Base-by-base conservation (phyloP, 805 yeast genomes). In the Schizosaccharomyces japonicus region DNA sequence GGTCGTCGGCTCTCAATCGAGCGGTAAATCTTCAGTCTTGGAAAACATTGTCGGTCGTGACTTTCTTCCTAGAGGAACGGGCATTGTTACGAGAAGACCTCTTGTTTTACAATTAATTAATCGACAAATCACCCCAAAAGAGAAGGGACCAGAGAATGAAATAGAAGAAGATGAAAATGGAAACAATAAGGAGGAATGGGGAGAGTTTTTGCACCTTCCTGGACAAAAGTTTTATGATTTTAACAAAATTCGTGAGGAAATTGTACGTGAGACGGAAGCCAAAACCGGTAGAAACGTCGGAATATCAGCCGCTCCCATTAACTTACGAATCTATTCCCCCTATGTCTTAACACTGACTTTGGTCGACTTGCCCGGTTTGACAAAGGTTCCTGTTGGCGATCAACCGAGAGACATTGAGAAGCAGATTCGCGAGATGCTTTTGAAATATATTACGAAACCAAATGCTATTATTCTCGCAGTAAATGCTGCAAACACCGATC, bases 331-430 rank as follows among this genome's bases (percentile, higher is more conserved):
- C 51, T 85, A 72, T 63, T 83, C 95, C 25, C 96, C 98, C 21
- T 84, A 83, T 56, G 96, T 87, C 44, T 69, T 87, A 53, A 85
- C 95, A 17, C 72, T 87, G 60, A 90, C 98, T 5, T 71, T 90
- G 56, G 95, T 90, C 36, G 98, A 90, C 65, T 71, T 90, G 57
- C 98, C 98, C 7, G 98, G 98, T 51, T 72, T 90, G 58, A 90
- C 98, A 36, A 90, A 90, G 61, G 98, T 90, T 33, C 98, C 98
- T 3, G 95, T 90, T 49, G 98, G 98, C 46, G 98, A 90, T 65
- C 98, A 90, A 65, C 98, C 98, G 49, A 79, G 80, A 57, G 98
- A 90, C 63, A 90, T 90, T 54, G 98, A 90, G 66, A 75, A 72
- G 53, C 95, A 83, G 65, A 90, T 90, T 57, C 77, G 84, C 58